Conservation (phyloP, 148 eudicot genomes). For the Camellia sinensis region DNA sequence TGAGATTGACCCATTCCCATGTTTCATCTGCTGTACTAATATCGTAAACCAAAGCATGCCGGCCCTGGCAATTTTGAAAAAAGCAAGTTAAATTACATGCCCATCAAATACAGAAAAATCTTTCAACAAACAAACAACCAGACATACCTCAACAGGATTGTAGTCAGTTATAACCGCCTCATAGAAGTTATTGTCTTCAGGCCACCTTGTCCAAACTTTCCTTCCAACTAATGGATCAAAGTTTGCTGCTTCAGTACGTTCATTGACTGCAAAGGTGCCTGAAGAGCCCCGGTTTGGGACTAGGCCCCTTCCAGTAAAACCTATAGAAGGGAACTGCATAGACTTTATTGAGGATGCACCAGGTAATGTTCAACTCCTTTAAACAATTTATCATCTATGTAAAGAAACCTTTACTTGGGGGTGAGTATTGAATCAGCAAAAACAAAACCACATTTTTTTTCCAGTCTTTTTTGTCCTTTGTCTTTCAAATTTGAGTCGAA, state of each 20-base stretch:
- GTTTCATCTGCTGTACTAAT: constrained; percentile 46
- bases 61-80: constrained; percentile 33
- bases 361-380: constrained; percentile 3
- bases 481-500: no score
- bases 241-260: constrained; percentile 38
- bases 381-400: constrained; percentile 11
- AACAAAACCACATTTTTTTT: no score
- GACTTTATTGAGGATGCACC: constrained; percentile 23
- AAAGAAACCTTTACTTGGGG: background rate
- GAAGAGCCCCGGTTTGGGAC: constrained; percentile 30
- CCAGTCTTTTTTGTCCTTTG: no score
- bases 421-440: no score
- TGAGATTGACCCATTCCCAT: constrained; percentile 71
- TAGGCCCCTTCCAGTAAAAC: constrained; percentile 46
- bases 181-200: constrained; percentile 58
- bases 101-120: constrained; percentile 13
- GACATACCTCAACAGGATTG: constrained; percentile 30
- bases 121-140: background rate
- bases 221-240: constrained; percentile 50
- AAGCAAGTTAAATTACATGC: background rate
- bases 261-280: constrained; percentile 38
- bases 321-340: constrained; percentile 43
- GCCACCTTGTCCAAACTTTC: constrained; percentile 70
- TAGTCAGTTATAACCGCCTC: constrained; percentile 59
- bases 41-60: constrained; percentile 59